These are phyloP conservation scores for Chenopodium suecicum DNA, from an alignment of 148 eudicot species.

Conservation along the genomic window DNA sequence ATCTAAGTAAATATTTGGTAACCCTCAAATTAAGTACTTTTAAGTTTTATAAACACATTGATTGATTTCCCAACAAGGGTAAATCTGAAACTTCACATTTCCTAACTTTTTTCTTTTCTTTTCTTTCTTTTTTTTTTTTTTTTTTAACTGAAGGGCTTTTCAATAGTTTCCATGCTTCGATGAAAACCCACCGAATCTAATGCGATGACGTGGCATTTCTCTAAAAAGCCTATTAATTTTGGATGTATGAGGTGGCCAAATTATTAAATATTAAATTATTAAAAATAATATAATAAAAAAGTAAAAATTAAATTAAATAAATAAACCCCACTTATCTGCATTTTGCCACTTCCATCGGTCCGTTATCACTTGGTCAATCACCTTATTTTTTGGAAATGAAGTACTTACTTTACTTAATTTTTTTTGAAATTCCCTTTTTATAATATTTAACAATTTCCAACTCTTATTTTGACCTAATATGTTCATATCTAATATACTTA, in stretches of 20 bases:
- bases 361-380: conserved; percentile 31
- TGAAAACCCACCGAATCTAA: conserved; percentile 27
- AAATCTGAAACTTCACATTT: neutral
- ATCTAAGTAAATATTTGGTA: conserved; percentile 10
- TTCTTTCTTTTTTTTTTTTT: too few species aligned
- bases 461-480: too few species aligned
- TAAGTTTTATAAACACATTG: neutral
- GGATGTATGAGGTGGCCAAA: neutral
- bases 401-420: neutral
- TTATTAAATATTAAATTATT: too few species aligned
- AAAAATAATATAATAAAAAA: too few species aligned
- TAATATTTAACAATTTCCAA: too few species aligned
- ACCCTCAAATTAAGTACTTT: neutral
- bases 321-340: conserved; percentile 24
- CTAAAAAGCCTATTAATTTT: neutral
- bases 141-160: neutral
- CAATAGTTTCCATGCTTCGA: neutral
- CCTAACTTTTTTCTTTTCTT: neutral
- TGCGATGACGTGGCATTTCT: conserved; percentile 19
- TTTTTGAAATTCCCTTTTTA: neutral
- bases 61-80: neutral
- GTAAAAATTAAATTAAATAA: neutral
- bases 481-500: too few species aligned
- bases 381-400: conserved; percentile 9
- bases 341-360: conserved; percentile 19